Percentiles rank a stretch among this genome's conserved stretches.
phyloP scores from a whole-genome alignment of 257 asterid species.

The Solanum pinnatisectum region DNA sequence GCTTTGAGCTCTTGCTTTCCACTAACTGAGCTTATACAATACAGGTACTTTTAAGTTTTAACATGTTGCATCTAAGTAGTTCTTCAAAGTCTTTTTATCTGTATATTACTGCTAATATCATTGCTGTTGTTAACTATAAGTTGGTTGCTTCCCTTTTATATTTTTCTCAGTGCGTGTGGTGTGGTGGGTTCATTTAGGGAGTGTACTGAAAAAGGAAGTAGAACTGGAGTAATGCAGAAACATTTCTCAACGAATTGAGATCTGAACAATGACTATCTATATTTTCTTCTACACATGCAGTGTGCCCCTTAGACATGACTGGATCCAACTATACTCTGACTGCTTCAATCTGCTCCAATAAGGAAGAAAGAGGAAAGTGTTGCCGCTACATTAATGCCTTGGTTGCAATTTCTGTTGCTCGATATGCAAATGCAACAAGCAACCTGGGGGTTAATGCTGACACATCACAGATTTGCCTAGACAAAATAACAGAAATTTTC shows the following conservation, averaged over 20 bases:
- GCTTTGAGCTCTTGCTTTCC: neutral
- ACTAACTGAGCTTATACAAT: neutral
- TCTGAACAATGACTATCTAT: neutral
- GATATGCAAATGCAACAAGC: conserved; percentile 56
- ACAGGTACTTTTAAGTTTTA: neutral
- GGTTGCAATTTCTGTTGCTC: conserved; percentile 72
- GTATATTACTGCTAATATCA: neutral
- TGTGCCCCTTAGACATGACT: conserved; percentile 77
- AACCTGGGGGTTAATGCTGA: conserved; percentile 55
- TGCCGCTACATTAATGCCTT: conserved; percentile 87
- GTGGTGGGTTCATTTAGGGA: neutral
- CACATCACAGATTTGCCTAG: conserved; percentile 54
- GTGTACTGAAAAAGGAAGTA: neutral
- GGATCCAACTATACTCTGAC: conserved; percentile 67
- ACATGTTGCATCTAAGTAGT: neutral
- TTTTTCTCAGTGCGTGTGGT: neutral
- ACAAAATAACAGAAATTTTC: conserved; percentile 45
- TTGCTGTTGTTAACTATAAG: neutral
- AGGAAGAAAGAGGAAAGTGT: conserved; percentile 59
- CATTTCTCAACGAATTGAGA: neutral
- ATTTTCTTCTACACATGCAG: conserved; percentile 33
- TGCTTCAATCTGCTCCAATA: conserved; percentile 66
- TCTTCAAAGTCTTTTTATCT: neutral
- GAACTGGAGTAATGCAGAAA: neutral
- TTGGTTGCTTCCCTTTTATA: neutral